Evolutionary conservation across 108 stramenopile species (phyloP), one percentile per base, ranked within the genome.

Genomic region (Cyclotella cryptica): DNA sequence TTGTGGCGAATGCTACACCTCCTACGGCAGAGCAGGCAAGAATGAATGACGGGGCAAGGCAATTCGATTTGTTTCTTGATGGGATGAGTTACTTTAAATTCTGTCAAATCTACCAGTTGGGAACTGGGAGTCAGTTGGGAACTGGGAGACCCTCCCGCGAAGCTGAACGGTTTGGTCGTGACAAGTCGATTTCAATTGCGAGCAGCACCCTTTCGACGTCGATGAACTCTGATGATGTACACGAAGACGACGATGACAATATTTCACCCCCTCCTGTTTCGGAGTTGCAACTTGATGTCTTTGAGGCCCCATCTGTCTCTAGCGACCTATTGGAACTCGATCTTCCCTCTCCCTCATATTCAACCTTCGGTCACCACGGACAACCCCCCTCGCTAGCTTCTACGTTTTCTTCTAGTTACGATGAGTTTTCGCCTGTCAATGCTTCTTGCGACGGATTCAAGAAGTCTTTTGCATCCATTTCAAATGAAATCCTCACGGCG

Each of bases 21-120:
- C 74, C 85, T 12, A 49, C 75, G 59, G 70, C 42, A n/a, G 62
- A 74, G 22, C 44, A 51, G 13, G 46, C 45, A 14, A 43, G 28
- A 40, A 52, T 11, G 21, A 52, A 61, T 28, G 46, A 39, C 21
- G 58, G 28, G 15, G 15, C 69, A 24, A 71, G 80, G 29, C 91
- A 91, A 62, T 94, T 92, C 71, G 93, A 96, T 72, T 71, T 96
- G 55, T 57, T 72, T 35, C 65, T 96, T 30, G 92, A 96, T 70
- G 93, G 93, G 17, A 75, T 89, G 71, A 84, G 87, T 53, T 95
- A 86, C 78, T 93, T 86, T 65, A 64, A 84, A 39, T 86, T 96
- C 83, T 89, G 88, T 54, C 84, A 87, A 40, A 88, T 96, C 58
- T 96, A 81, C 69, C 84, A 96, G 80, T 70, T 96, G 24, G 96